phyloP scores from a whole-genome alignment of 2,329 filamentous ascomycete genomes.

The Xylariales sp. region DNA sequence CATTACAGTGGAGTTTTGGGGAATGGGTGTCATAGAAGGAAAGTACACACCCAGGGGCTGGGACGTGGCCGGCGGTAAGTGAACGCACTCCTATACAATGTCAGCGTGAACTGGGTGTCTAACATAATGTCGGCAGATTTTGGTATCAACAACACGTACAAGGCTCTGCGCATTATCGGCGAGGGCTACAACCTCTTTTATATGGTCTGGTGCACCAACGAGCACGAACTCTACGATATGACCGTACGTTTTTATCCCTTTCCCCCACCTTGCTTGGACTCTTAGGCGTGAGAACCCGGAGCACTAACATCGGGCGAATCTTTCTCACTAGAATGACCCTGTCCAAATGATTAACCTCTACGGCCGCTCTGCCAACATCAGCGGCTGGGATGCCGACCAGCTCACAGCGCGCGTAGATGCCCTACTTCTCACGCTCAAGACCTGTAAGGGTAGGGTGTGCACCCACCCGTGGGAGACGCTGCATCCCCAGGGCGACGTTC shows the following conservation, averaged over 20 bases:
- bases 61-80: not conserved
- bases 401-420: constrained; percentile 50
- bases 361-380: constrained; percentile 19
- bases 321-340: constrained; percentile 52
- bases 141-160: constrained; percentile 55
- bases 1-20: constrained; percentile 55
- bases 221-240: constrained; percentile 63
- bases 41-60: not conserved
- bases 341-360: constrained; percentile 45
- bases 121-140: too few species aligned
- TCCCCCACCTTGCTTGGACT: too few species aligned
- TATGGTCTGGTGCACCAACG: constrained; percentile 64
- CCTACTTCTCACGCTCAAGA: constrained; percentile 56
- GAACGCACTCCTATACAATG: too few species aligned
- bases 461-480: constrained; percentile 53
- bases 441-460: constrained; percentile 51
- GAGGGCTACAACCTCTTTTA: constrained; percentile 59
- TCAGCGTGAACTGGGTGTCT: too few species aligned
- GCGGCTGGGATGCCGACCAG: constrained; percentile 27
- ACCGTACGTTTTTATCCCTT: too few species aligned
- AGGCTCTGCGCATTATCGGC: constrained; percentile 50
- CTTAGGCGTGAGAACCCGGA: too few species aligned
- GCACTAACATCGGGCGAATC: too few species aligned
- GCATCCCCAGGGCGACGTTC: constrained; percentile 49
- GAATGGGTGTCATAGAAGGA: constrained; percentile 14